Base-by-base conservation (phyloP, 2,329 filamentous ascomycete genomes). In the Chaetoscypha palmicola region DNA sequence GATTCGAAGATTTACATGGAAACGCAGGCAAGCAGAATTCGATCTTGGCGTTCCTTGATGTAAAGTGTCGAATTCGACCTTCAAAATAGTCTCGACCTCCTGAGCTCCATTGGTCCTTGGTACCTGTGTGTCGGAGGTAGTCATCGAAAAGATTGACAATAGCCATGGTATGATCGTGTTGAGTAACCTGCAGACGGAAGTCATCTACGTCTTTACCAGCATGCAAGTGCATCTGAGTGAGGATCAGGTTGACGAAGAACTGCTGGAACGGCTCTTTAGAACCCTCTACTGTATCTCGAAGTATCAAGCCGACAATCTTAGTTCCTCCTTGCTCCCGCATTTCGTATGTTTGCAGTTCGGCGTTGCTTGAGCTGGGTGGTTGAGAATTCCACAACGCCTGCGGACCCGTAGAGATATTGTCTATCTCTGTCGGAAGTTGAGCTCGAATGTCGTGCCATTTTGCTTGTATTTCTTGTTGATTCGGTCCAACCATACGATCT, bases 171-270 rank as follows among this genome's bases (percentile, higher is more conserved):
- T 9, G n/a, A 16, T 14, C 23, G 23, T 9, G 5, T 28, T 24
- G 16, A 11, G 5, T 5, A 22, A 11, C 14, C 8, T 16, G 5
- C 38, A 7, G 34, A 23, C 5, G n/a, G 11, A 12, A 24, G n/a
- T n/a, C n/a, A 16, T 32, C 11, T 11, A 31, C 21, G 19, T n/a
- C 19, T 43, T 11, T 19, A n/a, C 11, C 28, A 16, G 4, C 17
- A 33, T 42, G 30, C 40, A 42, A 35, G 32, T 16, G 40, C 34
- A 43, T 43, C 9, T 43, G 34, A 10, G 8, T 31, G 21, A 43
- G 34, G 17, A 43, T 17, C 14, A 43, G 34, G 2, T 14, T 19
- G 28, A 32, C 20, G 28, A 38, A 43, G 19, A 33, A 43, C 16
- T 43, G 14, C 14, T 43, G 34, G 22, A 43, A 43, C 3, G 24